Conservation (phyloP, 2,329 filamentous ascomycete species). For the Cordyceps cateniannulata region DNA sequence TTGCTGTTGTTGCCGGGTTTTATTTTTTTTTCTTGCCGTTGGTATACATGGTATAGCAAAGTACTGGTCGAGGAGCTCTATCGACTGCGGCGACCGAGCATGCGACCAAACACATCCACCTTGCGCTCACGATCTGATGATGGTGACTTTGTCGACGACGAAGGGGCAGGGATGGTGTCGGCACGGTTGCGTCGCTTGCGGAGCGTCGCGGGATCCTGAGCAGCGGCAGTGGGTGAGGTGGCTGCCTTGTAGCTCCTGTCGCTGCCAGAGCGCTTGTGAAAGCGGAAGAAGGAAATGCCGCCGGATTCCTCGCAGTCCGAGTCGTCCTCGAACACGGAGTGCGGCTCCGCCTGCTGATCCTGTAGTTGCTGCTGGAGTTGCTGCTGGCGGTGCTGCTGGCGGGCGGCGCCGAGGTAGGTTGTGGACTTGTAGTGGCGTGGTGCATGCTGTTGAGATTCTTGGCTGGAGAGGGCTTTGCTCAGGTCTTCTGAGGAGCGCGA, state of each 20-base stretch:
- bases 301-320: conserved; percentile 35
- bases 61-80: not conserved
- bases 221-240: conserved; percentile 2
- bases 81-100: conserved; percentile 29
- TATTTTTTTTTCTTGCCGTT: not conserved
- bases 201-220: not conserved
- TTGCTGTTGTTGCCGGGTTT: not conserved
- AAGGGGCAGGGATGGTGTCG: conserved; percentile 20
- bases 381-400: conserved; percentile 16
- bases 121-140: conserved; percentile 21
- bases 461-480: conserved; percentile 13
- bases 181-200: conserved; percentile 15
- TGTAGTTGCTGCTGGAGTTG: conserved; percentile 18
- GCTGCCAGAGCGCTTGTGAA: conserved; percentile 33
- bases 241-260: conserved; percentile 24
- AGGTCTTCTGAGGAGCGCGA: conserved; percentile 20
- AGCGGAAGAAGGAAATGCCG: conserved; percentile 36
- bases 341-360: conserved; percentile 20
- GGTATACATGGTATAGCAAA: not conserved
- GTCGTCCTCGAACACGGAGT: conserved; percentile 45
- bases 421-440: conserved; percentile 24
- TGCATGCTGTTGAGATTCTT: not conserved
- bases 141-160: conserved; percentile 13
- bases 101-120: conserved; percentile 31
- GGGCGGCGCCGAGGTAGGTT: conserved; percentile 19